Conservation (phyloP, 2,329 filamentous ascomycete species). For the Aspergillus oerlinghausenensis region DNA sequence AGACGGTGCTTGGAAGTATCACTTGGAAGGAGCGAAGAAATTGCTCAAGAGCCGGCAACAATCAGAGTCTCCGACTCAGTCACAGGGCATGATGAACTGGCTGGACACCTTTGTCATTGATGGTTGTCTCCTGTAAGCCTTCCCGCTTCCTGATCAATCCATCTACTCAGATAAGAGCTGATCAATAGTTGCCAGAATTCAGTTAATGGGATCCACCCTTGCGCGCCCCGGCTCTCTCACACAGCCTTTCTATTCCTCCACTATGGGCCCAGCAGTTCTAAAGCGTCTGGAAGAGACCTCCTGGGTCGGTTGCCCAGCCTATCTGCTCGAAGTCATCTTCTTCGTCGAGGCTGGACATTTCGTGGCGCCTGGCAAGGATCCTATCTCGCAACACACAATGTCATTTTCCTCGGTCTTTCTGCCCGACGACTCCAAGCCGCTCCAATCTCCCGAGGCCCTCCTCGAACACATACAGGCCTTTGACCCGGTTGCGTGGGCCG, state of each 20-base stretch:
- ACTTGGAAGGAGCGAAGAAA: slow-evolving; percentile 48
- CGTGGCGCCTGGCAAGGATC: slow-evolving; percentile 21
- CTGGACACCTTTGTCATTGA: slow-evolving; percentile 36
- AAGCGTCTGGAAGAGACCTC: slow-evolving; percentile 38
- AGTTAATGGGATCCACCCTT: slow-evolving; percentile 41
- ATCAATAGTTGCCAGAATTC: slow-evolving; percentile 22
- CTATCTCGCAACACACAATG: slow-evolving; percentile 23
- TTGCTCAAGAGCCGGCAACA: slow-evolving; percentile 39
- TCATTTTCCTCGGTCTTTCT: slow-evolving; percentile 25
- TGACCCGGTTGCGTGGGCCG: slow-evolving; percentile 34
- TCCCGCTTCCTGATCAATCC: background rate
- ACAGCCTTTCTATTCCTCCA: slow-evolving; percentile 34
- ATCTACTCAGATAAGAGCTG: slow-evolving; percentile 1
- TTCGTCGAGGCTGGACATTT: slow-evolving; percentile 37
- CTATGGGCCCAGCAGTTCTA: slow-evolving; percentile 32
- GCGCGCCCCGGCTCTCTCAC: slow-evolving; percentile 36
- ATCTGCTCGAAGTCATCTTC: slow-evolving; percentile 38
- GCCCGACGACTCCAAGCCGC: slow-evolving; percentile 22
- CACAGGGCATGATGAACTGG: slow-evolving; percentile 26
- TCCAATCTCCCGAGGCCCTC: slow-evolving; percentile 28
- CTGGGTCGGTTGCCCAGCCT: slow-evolving; percentile 40
- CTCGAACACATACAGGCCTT: slow-evolving; percentile 37
- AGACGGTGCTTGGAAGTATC: slow-evolving; percentile 48
- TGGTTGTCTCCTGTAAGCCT: slow-evolving; percentile 32
- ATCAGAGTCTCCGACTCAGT: slow-evolving; percentile 9